Conservation (phyloP, 164 flowering plant genomes). For the Berberis vulgaris region DNA sequence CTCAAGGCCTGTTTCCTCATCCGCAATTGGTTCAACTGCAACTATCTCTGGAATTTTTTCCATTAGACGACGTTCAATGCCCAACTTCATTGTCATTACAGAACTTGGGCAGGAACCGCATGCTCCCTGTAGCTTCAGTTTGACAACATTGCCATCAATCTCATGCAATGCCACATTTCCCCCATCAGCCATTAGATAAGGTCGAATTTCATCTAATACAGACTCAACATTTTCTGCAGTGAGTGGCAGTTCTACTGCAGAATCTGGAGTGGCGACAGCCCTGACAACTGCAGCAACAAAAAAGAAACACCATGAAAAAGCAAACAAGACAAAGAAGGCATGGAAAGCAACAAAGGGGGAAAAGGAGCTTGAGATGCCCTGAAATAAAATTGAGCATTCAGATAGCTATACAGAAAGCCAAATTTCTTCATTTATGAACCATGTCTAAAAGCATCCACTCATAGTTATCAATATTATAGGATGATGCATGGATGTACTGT, state of each 20-base stretch:
- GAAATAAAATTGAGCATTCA: too few relatives aligned
- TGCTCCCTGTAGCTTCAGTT: conserved; percentile 95
- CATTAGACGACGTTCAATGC: conserved; percentile 89
- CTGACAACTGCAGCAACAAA: conserved; percentile 38
- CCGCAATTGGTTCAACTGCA: conserved; percentile 77
- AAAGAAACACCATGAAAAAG: neutral
- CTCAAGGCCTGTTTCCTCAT: conserved; percentile 91
- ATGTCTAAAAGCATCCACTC: too few relatives aligned
- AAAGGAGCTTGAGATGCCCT: too few relatives aligned
- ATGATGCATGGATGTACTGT: too few relatives aligned
- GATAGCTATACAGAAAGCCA: too few relatives aligned
- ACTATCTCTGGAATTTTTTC: conserved; percentile 91
- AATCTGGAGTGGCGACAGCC: conserved; percentile 82
- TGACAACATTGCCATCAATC: conserved; percentile 89
- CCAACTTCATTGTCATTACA: conserved; percentile 88
- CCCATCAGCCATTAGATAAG: conserved; percentile 95
- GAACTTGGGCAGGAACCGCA: conserved; percentile 99
- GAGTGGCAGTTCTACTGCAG: conserved; percentile 69
- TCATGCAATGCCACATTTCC: conserved; percentile 93
- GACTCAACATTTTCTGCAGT: conserved; percentile 88
- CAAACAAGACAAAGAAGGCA: too few relatives aligned
- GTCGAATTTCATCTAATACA: conserved; percentile 86
- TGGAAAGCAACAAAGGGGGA: too few relatives aligned
- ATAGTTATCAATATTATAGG: too few relatives aligned
- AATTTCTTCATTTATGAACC: too few relatives aligned